Percentiles rank a stretch among this genome's conserved stretches.
phyloP scores from a whole-genome alignment of 306 rosid species.

The Myrica gale region DNA sequence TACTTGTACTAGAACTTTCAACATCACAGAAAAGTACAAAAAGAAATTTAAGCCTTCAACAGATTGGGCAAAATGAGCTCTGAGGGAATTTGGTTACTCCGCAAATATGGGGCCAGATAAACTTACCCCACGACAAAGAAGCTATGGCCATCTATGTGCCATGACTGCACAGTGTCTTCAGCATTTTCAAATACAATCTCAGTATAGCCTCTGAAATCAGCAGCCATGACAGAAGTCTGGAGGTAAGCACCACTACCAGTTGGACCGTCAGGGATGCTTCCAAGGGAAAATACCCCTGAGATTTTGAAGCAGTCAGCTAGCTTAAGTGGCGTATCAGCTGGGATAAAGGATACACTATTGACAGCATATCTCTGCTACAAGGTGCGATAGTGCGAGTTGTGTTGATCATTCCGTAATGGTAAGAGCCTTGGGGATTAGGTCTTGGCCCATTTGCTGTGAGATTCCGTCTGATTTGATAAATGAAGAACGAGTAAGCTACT shows the following conservation, averaged over 20 bases:
- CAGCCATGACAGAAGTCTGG: slow-evolving; percentile 75
- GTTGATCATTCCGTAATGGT: slow-evolving; percentile 80
- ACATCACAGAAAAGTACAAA: no score
- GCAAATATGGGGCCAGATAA: neutral
- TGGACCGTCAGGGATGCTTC: slow-evolving; percentile 60
- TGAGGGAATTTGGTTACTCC: neutral
- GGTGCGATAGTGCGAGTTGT: slow-evolving; percentile 61
- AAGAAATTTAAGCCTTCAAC: no score
- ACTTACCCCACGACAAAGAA: slow-evolving; percentile 85
- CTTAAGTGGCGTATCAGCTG: slow-evolving; percentile 81
- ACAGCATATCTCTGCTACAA: slow-evolving; percentile 84
- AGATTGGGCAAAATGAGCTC: no score
- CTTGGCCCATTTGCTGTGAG: slow-evolving; percentile 96
- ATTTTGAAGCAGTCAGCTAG: slow-evolving; percentile 82
- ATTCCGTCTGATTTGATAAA: slow-evolving; percentile 52
- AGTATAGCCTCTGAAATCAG: slow-evolving; percentile 56
- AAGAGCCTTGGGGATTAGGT: slow-evolving; percentile 92
- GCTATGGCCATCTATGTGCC: slow-evolving; percentile 80
- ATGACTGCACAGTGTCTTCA: slow-evolving; percentile 66
- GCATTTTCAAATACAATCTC: slow-evolving; percentile 78
- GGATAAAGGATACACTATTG: slow-evolving; percentile 71
- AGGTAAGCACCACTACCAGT: slow-evolving; percentile 61
- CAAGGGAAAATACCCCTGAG: slow-evolving; percentile 62
- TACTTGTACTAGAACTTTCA: neutral
- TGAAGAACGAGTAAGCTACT: neutral